These are phyloP conservation scores for Volvox reticuliferus DNA, from an alignment of 139 green algal genomes.

Conservation along the genomic window DNA sequence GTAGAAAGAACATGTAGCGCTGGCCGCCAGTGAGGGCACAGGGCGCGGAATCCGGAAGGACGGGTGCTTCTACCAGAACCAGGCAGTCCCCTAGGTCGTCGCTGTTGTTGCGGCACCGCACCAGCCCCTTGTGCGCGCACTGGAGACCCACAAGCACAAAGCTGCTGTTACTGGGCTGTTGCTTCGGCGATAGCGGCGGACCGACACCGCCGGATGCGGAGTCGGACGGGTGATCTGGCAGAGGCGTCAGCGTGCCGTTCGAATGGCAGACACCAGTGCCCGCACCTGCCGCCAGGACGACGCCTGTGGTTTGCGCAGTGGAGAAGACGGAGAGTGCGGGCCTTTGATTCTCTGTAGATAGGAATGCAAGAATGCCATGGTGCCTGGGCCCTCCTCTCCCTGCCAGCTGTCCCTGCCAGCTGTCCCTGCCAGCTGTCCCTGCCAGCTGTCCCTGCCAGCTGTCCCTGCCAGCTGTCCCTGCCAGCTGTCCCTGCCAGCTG, in stretches of 20 bases:
- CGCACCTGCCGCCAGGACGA: constrained; percentile 28
- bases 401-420: no score
- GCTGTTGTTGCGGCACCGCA: constrained; percentile 34
- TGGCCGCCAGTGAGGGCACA: constrained; percentile 45
- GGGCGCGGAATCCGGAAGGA: constrained; percentile 21
- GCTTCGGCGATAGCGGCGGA: background rate
- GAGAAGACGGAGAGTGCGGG: background rate
- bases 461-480: no score
- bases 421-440: no score
- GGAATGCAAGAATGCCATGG: no score
- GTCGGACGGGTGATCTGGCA: background rate
- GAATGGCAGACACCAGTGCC: background rate
- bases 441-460: no score
- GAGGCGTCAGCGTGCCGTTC: constrained; percentile 37
- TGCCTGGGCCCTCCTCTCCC: no score
- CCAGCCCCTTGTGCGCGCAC: constrained; percentile 49
- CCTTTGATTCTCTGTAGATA: no score
- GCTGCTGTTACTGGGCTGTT: background rate
- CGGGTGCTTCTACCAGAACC: constrained; percentile 40
- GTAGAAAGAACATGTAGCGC: constrained; percentile 54
- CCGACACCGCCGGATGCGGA: background rate
- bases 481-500: no score
- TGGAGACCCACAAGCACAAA: constrained; percentile 53
- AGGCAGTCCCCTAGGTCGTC: constrained; percentile 54
- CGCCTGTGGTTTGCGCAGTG: background rate